Base-by-base conservation (phyloP, 1,284 basidiomycete species). In the Gomphus bonarii region DNA sequence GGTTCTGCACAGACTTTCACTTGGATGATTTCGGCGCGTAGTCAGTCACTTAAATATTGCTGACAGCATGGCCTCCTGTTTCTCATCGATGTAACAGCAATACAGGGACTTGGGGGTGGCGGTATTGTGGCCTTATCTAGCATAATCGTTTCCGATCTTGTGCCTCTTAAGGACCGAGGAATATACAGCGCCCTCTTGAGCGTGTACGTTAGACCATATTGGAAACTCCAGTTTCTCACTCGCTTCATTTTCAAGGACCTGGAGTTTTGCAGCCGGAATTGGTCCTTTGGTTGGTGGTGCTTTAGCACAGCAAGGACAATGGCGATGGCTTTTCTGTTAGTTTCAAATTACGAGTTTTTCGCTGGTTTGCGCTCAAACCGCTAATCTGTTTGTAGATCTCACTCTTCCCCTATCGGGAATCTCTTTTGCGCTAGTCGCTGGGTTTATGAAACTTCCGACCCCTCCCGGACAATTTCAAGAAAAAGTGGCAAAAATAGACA, bases 311-410 rank as follows among this genome's bases (percentile, higher is more conserved):
- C 33, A 35, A 4, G 68, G 63, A 10, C 61, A 68, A 43, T 75
- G 74, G 74, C 62, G 72, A 3, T 74, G 72, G 71, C 64, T 75
- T 33, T 75, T 75, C 58, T 75, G 62, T 68, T 16, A 49, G 61
- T 4, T n/a, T n/a, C n/a, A n/a, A n/a, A n/a, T n/a, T n/a, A n/a
- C n/a, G n/a, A n/a, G 25, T 25, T 25, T 25, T 25, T 4, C 25
- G 3, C 25, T 25, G 25, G 25, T 25, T 25, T 25, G 4, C 25
- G 25, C 2, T 25, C 25, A 25, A 25, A 3, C 2, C 25, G 25
- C 25, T 25, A 25, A 25, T 25, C 25, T 4, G 2, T 25, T 25
- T 25, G 25, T 25, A 66, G 64, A 70, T 60, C 54, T 74, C 62
- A 74, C 74, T 58, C 60, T 74, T 1, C 72, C 72, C 1, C 57